Percentiles rank a stretch among this genome's conserved stretches.
These are phyloP conservation scores for Vanrija sp. DNA, from an alignment of 1,284 basidiomycete species.

Conservation along the genomic window DNA sequence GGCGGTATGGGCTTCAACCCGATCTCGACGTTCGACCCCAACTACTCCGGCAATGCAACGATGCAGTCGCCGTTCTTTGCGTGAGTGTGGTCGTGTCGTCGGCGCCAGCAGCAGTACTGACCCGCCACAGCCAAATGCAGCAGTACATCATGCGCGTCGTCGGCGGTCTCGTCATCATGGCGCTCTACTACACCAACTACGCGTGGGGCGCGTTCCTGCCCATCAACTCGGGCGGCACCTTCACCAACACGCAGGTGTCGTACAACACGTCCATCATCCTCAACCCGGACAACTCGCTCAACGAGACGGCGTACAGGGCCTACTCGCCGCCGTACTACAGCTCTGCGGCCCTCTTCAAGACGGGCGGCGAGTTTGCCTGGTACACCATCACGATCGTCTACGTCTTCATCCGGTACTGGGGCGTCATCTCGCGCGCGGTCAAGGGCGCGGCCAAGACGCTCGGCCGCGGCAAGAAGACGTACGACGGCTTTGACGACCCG, in stretches of 20 bases:
- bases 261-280: constrained; percentile 2
- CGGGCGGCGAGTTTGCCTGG: constrained; percentile 14
- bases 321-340: background rate
- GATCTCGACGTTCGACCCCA: constrained; percentile 32
- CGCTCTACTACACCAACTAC: constrained; percentile 15
- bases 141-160: constrained; percentile 7
- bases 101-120: background rate
- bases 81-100: background rate
- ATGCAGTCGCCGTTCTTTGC: constrained; percentile 11
- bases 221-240: constrained; percentile 5
- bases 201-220: constrained; percentile 13
- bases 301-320: background rate
- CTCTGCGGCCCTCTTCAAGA: constrained; percentile 1
- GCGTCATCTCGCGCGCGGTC: background rate
- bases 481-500: background rate
- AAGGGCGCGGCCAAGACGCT: background rate
- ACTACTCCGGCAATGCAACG: background rate
- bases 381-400: constrained; percentile 16
- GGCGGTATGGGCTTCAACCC: constrained; percentile 37
- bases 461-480: background rate
- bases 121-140: background rate
- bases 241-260: background rate
- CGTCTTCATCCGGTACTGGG: constrained; percentile 3
- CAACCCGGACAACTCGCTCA: background rate
- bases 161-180: constrained; percentile 12